Evolutionary conservation across 2,329 filamentous ascomycete species (phyloP), one percentile per base, ranked within the genome.

Genomic region (Torrubiella hemipterigena): DNA sequence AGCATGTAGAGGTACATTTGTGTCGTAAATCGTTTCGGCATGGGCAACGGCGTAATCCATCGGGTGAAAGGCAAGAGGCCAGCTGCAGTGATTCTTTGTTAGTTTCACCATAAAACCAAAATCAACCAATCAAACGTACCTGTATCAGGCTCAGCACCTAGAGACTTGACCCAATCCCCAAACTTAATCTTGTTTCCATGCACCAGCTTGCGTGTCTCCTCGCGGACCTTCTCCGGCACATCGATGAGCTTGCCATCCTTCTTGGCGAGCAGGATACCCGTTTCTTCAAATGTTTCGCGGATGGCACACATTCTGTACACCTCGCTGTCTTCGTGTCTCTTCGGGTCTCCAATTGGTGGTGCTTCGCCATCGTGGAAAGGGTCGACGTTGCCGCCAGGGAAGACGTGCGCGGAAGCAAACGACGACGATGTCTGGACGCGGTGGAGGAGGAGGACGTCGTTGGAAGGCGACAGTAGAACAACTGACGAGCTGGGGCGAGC

Each of bases 1-100:
- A 95, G 67, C 54, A 93, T 78, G 56, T 94, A 94, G 9, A 96
- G 54, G 56, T 96, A 98, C 89, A 96, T 96, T 51, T 95, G 87
- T 1, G 89, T 95, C 0, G 82, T 84, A 58, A 93, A 98, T 27
- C 91, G 72, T 44, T 78, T 84, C 0, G 76, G 70, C 2, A 79
- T 61, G 38, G 71, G 74, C 1, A 63, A 55, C 0, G 89, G 89
- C 3, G 91, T 96, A 34, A 96, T 68, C 91, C 91, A 96, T 32
- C 84, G 73, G 0, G 87, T 94, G 49, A 93, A 95, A 0, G 87
- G 85, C 7, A 83, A 61, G 4, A 95, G 59, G 22, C 66, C 63
- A 2, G 32, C 35, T 37, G 14, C 11, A 4, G 17, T 6, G 17
- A 7, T 26, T 23, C 13, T 21, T 8, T n/a, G 17, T 19, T 77